phyloP scores from a whole-genome alignment of 495 filamentous ascomycete genomes.

The Penicillium verhagenii region DNA sequence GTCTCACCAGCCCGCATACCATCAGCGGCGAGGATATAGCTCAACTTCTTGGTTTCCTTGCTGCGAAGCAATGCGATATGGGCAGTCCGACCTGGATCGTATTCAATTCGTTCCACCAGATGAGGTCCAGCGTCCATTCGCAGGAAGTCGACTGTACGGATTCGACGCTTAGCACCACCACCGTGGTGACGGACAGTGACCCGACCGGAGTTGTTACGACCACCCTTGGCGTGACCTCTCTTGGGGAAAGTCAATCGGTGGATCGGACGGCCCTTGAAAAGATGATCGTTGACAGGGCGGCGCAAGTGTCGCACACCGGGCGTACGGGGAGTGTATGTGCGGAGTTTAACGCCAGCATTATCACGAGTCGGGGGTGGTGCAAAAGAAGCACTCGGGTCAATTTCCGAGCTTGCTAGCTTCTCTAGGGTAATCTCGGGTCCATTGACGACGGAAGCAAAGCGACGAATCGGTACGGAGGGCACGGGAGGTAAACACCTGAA shows the following conservation, averaged over 20 bases:
- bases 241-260: conserved; percentile 83
- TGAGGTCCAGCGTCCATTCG: conserved; percentile 76
- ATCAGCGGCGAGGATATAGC: conserved; percentile 90
- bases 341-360: conserved; percentile 46
- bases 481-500: conserved; percentile 38
- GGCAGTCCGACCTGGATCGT: conserved; percentile 88
- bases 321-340: conserved; percentile 91
- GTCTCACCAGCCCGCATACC: conserved; percentile 90
- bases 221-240: conserved; percentile 87
- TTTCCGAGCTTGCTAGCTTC: conserved; percentile 28
- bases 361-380: conserved; percentile 46
- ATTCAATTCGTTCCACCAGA: conserved; percentile 87
- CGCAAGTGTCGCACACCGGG: conserved; percentile 90
- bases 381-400: conserved; percentile 42
- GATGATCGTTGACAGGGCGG: conserved; percentile 90
- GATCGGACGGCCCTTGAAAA: conserved; percentile 89
- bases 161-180: conserved; percentile 86
- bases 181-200: conserved; percentile 89
- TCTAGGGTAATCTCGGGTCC: conserved; percentile 33
- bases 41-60: conserved; percentile 56
- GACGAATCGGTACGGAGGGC: conserved; percentile 39
- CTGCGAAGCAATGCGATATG: conserved; percentile 83
- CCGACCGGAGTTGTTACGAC: conserved; percentile 80
- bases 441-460: conserved; percentile 55
- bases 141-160: conserved; percentile 84